These are phyloP conservation scores for Dryas integrifolia DNA, from an alignment of 331 rosid genomes.

Conservation along the genomic window DNA sequence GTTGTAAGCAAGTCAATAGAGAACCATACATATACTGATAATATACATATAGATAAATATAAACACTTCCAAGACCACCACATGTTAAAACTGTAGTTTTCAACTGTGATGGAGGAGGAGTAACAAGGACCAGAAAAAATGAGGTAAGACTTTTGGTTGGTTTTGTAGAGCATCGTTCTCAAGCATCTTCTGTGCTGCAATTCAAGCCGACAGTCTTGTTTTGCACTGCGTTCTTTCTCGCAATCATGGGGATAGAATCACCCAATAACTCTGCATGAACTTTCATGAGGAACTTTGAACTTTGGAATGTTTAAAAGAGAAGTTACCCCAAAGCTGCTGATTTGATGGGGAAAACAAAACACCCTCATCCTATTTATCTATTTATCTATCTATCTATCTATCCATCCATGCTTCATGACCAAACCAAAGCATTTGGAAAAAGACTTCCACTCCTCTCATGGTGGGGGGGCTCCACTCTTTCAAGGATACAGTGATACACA, in stretches of 20 bases:
- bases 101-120: not conserved
- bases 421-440: slow-evolving; percentile 36
- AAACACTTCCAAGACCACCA: not conserved
- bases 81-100: not conserved
- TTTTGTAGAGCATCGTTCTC: not conserved
- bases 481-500: not conserved
- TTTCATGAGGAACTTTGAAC: slow-evolving; percentile 2
- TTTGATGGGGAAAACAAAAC: slow-evolving; percentile 27
- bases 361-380: not conserved
- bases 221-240: slow-evolving; percentile 34
- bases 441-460: slow-evolving; percentile 45
- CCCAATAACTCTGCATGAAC: slow-evolving; percentile 30
- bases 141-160: not conserved
- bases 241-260: slow-evolving; percentile 40
- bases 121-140: not conserved
- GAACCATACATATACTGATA: not conserved
- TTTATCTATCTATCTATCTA: not conserved
- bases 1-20: slow-evolving; percentile 1
- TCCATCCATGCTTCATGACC: not conserved
- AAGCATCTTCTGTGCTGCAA: slow-evolving; percentile 45
- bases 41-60: not conserved
- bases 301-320: slow-evolving; percentile 40
- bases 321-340: slow-evolving; percentile 42
- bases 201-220: slow-evolving; percentile 48
- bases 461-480: slow-evolving; percentile 40